Evolutionary conservation across 2,329 filamentous ascomycete species (phyloP).

Genomic region (Pseudogymnoascus sp.): DNA sequence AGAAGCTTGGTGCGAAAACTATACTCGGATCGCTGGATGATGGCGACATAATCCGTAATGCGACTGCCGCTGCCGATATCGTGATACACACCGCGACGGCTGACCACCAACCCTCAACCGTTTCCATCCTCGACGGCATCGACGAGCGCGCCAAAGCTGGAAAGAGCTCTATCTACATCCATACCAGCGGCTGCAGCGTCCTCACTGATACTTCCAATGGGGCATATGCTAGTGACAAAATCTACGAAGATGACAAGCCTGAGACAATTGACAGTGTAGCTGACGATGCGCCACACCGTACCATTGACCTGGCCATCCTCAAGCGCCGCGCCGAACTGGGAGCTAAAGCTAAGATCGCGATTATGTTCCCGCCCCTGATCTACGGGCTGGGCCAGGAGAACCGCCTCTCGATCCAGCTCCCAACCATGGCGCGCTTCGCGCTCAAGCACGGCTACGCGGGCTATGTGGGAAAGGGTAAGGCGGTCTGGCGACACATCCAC

Average conservation of each 20-base stretch:
- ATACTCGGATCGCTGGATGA: constrained; percentile 36
- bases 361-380: constrained; percentile 40
- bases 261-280: constrained; percentile 34
- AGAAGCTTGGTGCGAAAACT: constrained; percentile 29
- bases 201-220: constrained; percentile 32
- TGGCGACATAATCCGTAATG: constrained; percentile 30
- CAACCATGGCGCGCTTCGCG: constrained; percentile 39
- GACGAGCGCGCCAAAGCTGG: constrained; percentile 29
- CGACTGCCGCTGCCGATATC: constrained; percentile 32
- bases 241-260: constrained; percentile 35
- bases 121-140: constrained; percentile 37
- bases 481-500: constrained; percentile 37
- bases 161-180: constrained; percentile 38
- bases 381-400: constrained; percentile 36
- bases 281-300: constrained; percentile 35
- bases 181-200: constrained; percentile 37
- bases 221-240: constrained; percentile 28
- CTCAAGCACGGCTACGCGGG: constrained; percentile 23
- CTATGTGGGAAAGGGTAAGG: constrained; percentile 35
- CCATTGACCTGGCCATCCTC: constrained; percentile 38
- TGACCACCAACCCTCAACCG: constrained; percentile 37
- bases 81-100: constrained; percentile 41
- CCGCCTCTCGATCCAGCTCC: constrained; percentile 39
- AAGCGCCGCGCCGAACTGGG: constrained; percentile 29
- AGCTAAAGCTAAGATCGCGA: constrained; percentile 35